Evolutionary conservation across 208 protist species (phyloP), one percentile per base, ranked within the genome.

Genomic region (Leishmania tarentolae): DNA sequence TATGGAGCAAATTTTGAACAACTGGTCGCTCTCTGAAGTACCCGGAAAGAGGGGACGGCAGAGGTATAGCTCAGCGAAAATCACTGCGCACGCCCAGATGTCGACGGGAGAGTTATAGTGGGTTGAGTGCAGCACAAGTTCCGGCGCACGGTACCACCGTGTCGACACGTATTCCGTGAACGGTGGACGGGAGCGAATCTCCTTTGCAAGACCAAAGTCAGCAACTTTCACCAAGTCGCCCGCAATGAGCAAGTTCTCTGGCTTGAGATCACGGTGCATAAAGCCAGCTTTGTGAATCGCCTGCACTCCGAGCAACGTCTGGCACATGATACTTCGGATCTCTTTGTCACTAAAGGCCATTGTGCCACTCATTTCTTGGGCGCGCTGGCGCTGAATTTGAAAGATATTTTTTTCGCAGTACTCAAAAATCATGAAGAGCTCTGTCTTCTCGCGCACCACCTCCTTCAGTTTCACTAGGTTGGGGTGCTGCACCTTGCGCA

Each of bases 81-180:
- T 98, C 70, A 98, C 98, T 19, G 97, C 98, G 73, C 97, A 95
- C 28, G 97, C 96, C 98, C 99, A 99, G 65, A 99, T 96, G 83
- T 99, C 99, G 85, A 99, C 98, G 52, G 99, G 98, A 61, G 96
- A 98, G 75, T 96, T 96, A 88, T 99, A 99, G 83, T 98, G 97
- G 13, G 98, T 98, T 53, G 99, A 98, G 70, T 98, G 99, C 13
- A 99, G 90, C 47, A 99, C 92, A 78, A 99, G 98, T 88, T 99
- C 99, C 4, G 99, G 99, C 7, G 99, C 95, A 40, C 99, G 93
- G 85, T 99, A 99, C 98, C 99, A 99, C 19, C 99, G 94, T 4
- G 99, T 99, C 37, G 97, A 99, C 65, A 99, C 99, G 88, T 99
- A 99, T 82, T 99, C 98, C 0, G 98, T 99, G 88, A 99, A 99